These are phyloP conservation scores for Ochetophila trinervis DNA, from an alignment of 306 rosid species.

Conservation along the genomic window DNA sequence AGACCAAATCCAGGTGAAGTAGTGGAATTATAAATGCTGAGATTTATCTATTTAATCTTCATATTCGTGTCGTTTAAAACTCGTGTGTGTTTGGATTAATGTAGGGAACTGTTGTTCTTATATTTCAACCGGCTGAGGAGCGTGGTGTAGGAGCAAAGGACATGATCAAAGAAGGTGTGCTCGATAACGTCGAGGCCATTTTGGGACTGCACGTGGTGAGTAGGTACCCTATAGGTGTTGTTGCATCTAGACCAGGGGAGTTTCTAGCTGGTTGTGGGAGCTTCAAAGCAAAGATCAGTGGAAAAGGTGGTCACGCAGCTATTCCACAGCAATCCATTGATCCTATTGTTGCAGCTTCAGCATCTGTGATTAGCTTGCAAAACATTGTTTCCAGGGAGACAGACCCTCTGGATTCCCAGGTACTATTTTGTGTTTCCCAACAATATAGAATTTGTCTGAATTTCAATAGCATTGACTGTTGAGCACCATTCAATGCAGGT, in stretches of 20 bases:
- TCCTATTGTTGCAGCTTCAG: constrained; percentile 77
- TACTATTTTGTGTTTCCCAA: constrained; percentile 5
- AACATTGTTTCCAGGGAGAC: constrained; percentile 77
- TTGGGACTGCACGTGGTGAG: constrained; percentile 58
- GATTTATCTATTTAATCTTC: constrained; percentile 1
- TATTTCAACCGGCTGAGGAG: constrained; percentile 95
- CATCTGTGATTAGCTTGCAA: constrained; percentile 79
- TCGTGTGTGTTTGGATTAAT: constrained; percentile 13
- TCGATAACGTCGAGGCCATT: constrained; percentile 74
- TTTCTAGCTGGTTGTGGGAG: constrained; percentile 95
- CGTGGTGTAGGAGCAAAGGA: constrained; percentile 70
- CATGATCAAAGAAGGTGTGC: constrained; percentile 69
- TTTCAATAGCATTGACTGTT: neutral
- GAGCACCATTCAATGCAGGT: constrained; percentile 51
- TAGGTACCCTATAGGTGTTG: constrained; percentile 50
- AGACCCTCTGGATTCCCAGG: constrained; percentile 91
- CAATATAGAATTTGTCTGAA: neutral
- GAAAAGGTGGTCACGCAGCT: constrained; percentile 80
- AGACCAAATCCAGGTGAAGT: constrained; percentile 50
- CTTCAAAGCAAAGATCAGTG: constrained; percentile 80
- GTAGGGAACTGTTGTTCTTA: constrained; percentile 72
- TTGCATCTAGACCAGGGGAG: constrained; percentile 70
- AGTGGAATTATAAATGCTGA: neutral
- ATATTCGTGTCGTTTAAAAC: neutral
- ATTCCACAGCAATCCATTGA: constrained; percentile 61